These are phyloP conservation scores for Aspergillus sp. DNA, from an alignment of 2,329 filamentous ascomycete species.

Conservation along the genomic window DNA sequence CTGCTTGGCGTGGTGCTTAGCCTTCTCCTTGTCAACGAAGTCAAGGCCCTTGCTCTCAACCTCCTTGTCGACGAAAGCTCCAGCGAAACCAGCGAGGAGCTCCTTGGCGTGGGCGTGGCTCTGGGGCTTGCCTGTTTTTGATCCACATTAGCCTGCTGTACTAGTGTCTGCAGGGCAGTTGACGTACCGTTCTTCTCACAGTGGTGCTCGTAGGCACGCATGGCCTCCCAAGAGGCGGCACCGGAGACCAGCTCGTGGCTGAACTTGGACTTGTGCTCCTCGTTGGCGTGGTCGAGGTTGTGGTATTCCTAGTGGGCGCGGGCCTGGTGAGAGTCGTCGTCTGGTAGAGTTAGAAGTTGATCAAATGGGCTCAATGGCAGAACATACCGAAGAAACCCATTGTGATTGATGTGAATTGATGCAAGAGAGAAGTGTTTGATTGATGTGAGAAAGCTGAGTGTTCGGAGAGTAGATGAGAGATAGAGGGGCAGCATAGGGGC, in stretches of 20 bases:
- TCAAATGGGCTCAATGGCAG: too few species aligned
- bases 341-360: not conserved
- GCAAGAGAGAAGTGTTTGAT: not conserved
- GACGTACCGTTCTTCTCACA: conserved; percentile 65
- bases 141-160: not conserved
- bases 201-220: conserved; percentile 75
- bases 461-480: too few species aligned
- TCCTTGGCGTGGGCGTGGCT: conserved; percentile 75
- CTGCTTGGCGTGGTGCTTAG: conserved; percentile 57
- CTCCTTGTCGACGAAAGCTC: conserved; percentile 74
- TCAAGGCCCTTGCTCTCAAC: conserved; percentile 67
- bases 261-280: conserved; percentile 60
- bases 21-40: conserved; percentile 58
- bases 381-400: conserved; percentile 20
- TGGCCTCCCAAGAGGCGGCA: conserved; percentile 74
- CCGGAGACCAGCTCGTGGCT: conserved; percentile 75
- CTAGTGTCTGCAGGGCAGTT: not conserved
- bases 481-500: not conserved
- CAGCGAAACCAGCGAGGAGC: conserved; percentile 71
- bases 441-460: not conserved
- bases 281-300: conserved; percentile 25
- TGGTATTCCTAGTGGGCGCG: conserved; percentile 9
- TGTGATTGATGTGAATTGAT: not conserved
- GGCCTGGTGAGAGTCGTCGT: conserved; percentile 10
- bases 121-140: conserved; percentile 60